These are phyloP conservation scores for Calocera viscosa DNA, from an alignment of 768 basidiomycete species.

Conservation along the genomic window DNA sequence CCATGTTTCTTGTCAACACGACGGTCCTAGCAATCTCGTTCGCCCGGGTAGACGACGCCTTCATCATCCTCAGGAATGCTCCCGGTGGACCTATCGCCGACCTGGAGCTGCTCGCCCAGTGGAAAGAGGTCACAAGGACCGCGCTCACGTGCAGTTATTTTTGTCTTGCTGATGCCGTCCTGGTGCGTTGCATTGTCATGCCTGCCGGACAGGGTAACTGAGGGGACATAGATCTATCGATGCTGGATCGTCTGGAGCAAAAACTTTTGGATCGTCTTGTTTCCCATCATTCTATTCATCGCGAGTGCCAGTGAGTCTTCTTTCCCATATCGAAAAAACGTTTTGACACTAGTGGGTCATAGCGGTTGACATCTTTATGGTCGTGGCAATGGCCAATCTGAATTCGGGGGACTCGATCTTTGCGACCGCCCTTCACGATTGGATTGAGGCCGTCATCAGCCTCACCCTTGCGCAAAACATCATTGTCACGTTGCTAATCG, in stretches of 20 bases:
- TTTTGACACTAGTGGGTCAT: not conserved
- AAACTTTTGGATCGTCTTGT: constrained; percentile 19
- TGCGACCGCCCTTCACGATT: constrained; percentile 24
- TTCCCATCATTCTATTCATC: constrained; percentile 26
- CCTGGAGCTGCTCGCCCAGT: not conserved
- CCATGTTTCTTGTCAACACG: constrained; percentile 27
- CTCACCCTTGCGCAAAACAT: constrained; percentile 33
- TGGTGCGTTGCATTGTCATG: constrained; percentile 20
- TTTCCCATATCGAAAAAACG: not conserved
- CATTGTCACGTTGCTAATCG: constrained; percentile 30
- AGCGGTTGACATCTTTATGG: constrained; percentile 3
- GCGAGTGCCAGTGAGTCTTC: constrained; percentile 21
- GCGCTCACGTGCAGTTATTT: not conserved
- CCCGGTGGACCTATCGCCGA: not conserved
- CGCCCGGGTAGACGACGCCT: constrained; percentile 29
- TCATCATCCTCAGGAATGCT: constrained; percentile 23
- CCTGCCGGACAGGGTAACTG: not conserved
- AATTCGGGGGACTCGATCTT: constrained; percentile 23
- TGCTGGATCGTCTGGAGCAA: constrained; percentile 29
- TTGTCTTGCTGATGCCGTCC: constrained; percentile 30
- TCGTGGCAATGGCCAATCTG: constrained; percentile 1
- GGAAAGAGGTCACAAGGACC: constrained; percentile 5
- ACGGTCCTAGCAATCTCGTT: constrained; percentile 30
- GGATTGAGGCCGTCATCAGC: constrained; percentile 33
- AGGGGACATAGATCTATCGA: constrained; percentile 19